Evolutionary conservation across 208 protist species (phyloP), one percentile per base, ranked within the genome.

Genomic region (Tritrichomonas foetus): DNA sequence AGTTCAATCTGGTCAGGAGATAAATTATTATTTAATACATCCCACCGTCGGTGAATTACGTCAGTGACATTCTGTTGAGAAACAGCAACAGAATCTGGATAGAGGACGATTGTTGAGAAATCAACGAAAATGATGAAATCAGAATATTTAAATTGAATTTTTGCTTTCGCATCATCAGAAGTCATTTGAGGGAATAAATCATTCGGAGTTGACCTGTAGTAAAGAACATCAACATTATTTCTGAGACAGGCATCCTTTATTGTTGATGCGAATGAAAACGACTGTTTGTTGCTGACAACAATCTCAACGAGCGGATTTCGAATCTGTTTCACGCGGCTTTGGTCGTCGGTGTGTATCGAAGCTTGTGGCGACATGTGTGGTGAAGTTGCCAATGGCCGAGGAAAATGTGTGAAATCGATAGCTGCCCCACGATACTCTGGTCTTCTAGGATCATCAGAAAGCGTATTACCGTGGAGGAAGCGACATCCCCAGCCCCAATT

Each of bases 371-470:
- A 57, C 16, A 47, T 50, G 25, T 50, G 74, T 55, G 78, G 78
- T 39, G 78, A 89, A 61, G 78, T 53, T 44, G 47, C 22, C 30
- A 89, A 14, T 14, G 78, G 78, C 14, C 78, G 5, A 16, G 78
- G 78, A 89, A 61, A 89, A 39, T 89, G 78, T 0, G 78, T 89
- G 57, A 89, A 89, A 57, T 89, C 78, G 20, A 89, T 57, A 13
- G 78, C n/a, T 39, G 78, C 47, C 33, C 78, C 78, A 50, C 47
- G 30, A 50, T 89, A 89, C 39, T 89, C 78, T 33, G 78, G 78
- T 39, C 78, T 25, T 39, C 78, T 25, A 44, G 78, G 78, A 57
- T 89, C 78, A 57, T 89, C 78, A 33, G 9, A 41, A 16, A 89
- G 41, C 9, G 78, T 53, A 57, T 89, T 49, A 33, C 78, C 78